Base-by-base conservation (phyloP, 1,139 yeast species). In the Hemisphaericaspora xylanilytica region DNA sequence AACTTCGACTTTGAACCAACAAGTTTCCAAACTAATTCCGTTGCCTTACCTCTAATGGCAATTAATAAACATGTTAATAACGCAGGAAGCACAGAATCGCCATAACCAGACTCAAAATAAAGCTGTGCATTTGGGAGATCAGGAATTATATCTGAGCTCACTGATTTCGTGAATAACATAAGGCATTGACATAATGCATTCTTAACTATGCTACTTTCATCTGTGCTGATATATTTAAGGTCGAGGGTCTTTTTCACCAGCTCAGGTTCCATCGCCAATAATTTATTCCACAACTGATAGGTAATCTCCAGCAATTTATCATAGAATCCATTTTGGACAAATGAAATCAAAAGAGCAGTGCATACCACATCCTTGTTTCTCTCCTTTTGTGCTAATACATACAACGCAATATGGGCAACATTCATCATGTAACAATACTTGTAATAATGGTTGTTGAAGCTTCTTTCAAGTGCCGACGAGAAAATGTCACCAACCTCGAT, bases 241-340 rank as follows among this genome's bases (percentile, higher is more conserved):
- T 64, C 63, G 10, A 60, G 49, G 1, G 70, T 50, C 21, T 61
- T 52, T 13, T 53, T 48, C 11, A 62, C 61, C 14, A 47, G 51
- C 4, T 40, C 43, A 0, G 56, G 50, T 33, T 54, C 55, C 43
- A 55, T 40, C 4, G 29, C 18, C 10, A 61, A 37, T 14, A 61
- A 45, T 16, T 35, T 37, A 10, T 46, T 32, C 65, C 65, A 59
- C 13, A 54, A 40, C 5, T 53, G 54, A 7, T 48, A 33, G 2
- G 59, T 63, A 28, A 59, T 44, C 5, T 50, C 52, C 34, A 49
- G 53, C 29, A 65, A 52, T 20, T 41, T 50, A 4, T 53, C 48
- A 43, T 65, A 72, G 7, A 78, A 79, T 2, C 71, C 76, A 18
- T 57, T 49, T 47, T 78, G 81, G 42, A 76, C 61, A 41, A 78